Percentiles rank a stretch among this genome's conserved stretches.
These are phyloP conservation scores for Annulohypoxylon truncatum DNA, from an alignment of 2,329 filamentous ascomycete genomes.

Conservation along the genomic window DNA sequence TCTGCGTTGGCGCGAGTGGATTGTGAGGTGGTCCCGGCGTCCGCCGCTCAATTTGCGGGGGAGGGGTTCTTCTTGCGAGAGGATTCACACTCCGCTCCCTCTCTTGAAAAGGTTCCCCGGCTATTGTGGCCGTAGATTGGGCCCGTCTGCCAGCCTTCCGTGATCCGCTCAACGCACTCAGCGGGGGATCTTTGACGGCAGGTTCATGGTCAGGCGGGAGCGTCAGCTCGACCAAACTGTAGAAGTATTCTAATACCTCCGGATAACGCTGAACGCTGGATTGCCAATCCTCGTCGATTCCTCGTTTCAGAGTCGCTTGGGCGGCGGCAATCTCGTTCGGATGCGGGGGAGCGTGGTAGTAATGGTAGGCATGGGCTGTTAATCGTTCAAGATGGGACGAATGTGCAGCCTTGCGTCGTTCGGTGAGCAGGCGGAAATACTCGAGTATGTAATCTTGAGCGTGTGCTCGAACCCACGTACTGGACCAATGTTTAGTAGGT, in stretches of 20 bases:
- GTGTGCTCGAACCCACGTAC: constrained; percentile 72
- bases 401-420: constrained; percentile 70
- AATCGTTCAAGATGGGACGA: constrained; percentile 66
- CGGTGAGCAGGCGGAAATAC: constrained; percentile 71
- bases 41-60: constrained; percentile 53
- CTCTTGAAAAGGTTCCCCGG: constrained; percentile 53
- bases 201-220: constrained; percentile 72
- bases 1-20: constrained; percentile 43
- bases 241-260: constrained; percentile 85
- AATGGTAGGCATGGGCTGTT: constrained; percentile 65
- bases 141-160: constrained; percentile 60
- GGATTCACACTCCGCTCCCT: constrained; percentile 43
- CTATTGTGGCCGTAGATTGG: constrained; percentile 48
- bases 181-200: constrained; percentile 68
- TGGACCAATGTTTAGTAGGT: constrained; percentile 49
- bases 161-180: constrained; percentile 63
- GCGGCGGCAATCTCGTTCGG: constrained; percentile 72
- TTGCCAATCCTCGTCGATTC: constrained; percentile 84
- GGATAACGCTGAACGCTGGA: constrained; percentile 80
- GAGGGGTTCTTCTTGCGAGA: constrained; percentile 52
- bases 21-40: constrained; percentile 52
- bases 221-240: constrained; percentile 73
- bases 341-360: constrained; percentile 68
- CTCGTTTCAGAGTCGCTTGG: constrained; percentile 74
- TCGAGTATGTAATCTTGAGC: constrained; percentile 76